Evolutionary conservation across 306 rosid genomes (phyloP), one percentile per base, ranked within the genome.

Genomic region (Sicyos edulis): DNA sequence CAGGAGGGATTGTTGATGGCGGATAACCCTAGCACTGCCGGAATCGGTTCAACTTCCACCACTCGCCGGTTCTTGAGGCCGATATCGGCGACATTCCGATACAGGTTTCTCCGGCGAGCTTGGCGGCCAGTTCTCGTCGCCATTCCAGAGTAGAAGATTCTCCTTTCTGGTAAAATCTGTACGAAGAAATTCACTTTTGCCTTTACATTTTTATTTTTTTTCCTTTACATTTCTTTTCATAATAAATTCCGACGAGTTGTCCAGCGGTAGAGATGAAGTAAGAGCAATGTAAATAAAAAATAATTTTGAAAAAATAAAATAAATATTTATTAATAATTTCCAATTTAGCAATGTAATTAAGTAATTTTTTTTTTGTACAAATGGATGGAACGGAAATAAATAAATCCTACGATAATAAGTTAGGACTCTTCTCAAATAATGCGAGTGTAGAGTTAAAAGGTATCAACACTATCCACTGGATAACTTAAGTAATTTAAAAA

Each of bases 91-190:
- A 83, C 87, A 73, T 86, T 91, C 47, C 87, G 95, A 44, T 82
- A 85, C 73, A 76, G 96, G 77, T 80, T 92, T 44, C 92, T 92
- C 16, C 82, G 90, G 81, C 78, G 95, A 76, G 85, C 88, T 71
- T 89, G 97, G 95, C 92, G 97, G 32, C 97, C 96, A 15, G 82
- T 88, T 61, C 87, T 92, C 26, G 84, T 88, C 70, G 65, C 91
- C 19, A 89, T 92, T 73, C 97, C 97, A 4, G 97, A 92, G 87
- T 86, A 78, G 77, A 32, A 49, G 17, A 37, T 44, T 9, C 49
- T 69, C 58, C 76, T 22, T 37, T 73, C 62, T 37, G 68, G 49
- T 69, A 50, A 56, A 59, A 51, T 75, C 62, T 67, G 87, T 84
- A 85, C 78, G 80, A 80, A 74, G 53, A 8, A 70, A 64, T 76